phyloP scores from a whole-genome alignment of 495 filamentous ascomycete genomes.

The Lepraria neglecta region DNA sequence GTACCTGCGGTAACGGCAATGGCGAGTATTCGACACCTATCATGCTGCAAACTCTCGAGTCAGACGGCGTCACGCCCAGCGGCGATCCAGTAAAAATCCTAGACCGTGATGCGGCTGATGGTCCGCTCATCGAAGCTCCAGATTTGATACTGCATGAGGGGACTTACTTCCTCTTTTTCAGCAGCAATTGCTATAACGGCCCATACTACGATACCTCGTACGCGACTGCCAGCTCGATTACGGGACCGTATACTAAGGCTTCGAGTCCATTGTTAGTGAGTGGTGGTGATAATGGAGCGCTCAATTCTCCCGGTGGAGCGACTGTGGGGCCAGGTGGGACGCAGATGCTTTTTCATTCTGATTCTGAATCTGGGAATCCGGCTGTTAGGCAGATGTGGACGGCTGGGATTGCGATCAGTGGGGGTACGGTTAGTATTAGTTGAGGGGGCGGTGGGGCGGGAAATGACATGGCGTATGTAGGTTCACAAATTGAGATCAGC shows the following conservation, averaged over 20 bases:
- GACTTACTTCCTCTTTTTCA: conserved; percentile 54
- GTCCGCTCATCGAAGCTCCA: conserved; percentile 52
- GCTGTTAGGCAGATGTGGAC: conserved; percentile 37
- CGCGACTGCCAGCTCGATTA: conserved; percentile 39
- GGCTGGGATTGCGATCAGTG: conserved; percentile 34
- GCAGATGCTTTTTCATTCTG: conserved; percentile 44
- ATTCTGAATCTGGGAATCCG: conserved; percentile 34
- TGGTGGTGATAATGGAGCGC: conserved; percentile 33
- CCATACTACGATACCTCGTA: conserved; percentile 48
- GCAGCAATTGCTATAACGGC: conserved; percentile 46
- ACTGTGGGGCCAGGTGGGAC: conserved; percentile 35
- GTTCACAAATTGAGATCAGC: background rate
- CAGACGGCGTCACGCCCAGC: conserved; percentile 44
- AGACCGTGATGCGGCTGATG: conserved; percentile 44
- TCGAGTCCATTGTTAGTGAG: conserved; percentile 36
- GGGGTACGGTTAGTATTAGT: conserved; percentile 24
- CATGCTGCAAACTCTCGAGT: conserved; percentile 46
- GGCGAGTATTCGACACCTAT: conserved; percentile 44
- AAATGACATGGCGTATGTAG: background rate
- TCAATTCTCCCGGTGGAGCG: conserved; percentile 47
- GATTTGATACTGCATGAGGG: conserved; percentile 41
- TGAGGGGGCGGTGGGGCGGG: background rate
- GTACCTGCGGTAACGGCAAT: conserved; percentile 43
- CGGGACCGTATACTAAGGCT: conserved; percentile 42
- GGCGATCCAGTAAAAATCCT: conserved; percentile 43